Evolutionary conservation across 2,329 filamentous ascomycete genomes (phyloP), one percentile per base, ranked within the genome.

Genomic region (Trichoderma gracile): DNA sequence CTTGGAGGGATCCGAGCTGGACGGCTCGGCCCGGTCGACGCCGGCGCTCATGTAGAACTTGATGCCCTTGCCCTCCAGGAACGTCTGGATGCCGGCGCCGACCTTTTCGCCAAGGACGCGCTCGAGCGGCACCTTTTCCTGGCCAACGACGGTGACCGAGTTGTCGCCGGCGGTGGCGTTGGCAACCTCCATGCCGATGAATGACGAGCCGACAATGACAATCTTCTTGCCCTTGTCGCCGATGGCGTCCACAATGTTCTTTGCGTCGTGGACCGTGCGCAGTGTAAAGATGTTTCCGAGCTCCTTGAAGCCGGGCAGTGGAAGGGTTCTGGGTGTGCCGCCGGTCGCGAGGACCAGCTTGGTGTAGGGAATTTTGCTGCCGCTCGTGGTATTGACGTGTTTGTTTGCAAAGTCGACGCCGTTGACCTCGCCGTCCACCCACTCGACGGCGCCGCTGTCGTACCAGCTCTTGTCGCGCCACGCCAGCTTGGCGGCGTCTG

Each of bases 181-280:
- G 67, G 91, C 94, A n/a, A 96, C 86, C 77, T 99, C 95, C 91
- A 99, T 96, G 46, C 95, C 95, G 73, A 99, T 99, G 77, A 99
- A 99, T 0, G 92, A 96, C 65, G 90, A 94, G 46, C 95, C 95
- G 61, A 99, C 83, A 15, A 99, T 83, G 53, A 97, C 92, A 69
- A 99, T 87, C 77, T 97, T 97, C 83, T 97, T 97, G 65, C 87
- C 87, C 73, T 91, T 87, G 54, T 91, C 86, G 33, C 92, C 92
- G 53, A 96, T 90, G 7, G 92, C 92, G 1, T 81, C 83, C 27
- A 92, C 82, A 69, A 99, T 97, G 65, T 82, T 83, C 74, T 93
- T 86, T 0, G 89, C 86, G 73, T 98, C 89, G 47, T 88, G 83
- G n/a, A 96, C 81, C 12, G 82, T 88, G 61, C 95, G 87, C 12